Base-by-base conservation (phyloP, 2,329 filamentous ascomycete genomes). In the Clonostachys byssicola region DNA sequence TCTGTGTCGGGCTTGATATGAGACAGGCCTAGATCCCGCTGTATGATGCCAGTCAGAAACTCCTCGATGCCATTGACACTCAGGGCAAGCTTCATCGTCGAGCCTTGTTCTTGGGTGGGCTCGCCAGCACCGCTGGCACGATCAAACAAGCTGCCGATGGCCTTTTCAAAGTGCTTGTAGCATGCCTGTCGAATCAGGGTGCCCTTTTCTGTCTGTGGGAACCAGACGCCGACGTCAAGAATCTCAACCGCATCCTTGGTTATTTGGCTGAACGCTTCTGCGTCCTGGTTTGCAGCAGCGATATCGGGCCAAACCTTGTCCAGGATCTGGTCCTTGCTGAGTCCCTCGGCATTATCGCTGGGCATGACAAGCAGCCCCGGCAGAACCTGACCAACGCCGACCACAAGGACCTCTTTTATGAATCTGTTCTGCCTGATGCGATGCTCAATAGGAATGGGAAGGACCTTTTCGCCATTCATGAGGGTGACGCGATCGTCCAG, bases 151-250 rank as follows among this genome's bases (percentile, higher is more conserved):
- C 60, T 47, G 2, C 18, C 5, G 18, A 20, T 20, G 18, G 18
- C 18, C 18, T 63, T 55, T 1, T 56, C 60, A 45, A 73, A 72
- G 30, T 58, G 52, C 6, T 51, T 35, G 46, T 72, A 69, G 2
- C 69, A 64, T 20, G 66, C 62, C 1, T 64, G 61, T 5, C 72
- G 64, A 47, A 75, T 74, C 52, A 74, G 67, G 12, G 67, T 73
- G 3, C 65, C 66, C 56, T 75, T 75, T 50, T 74, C 72, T 0
- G 72, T 74, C 14, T 57, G 59, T 3, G 70, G 68, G 40, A 66
- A 71, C 23, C 61, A 57, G 4, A 62, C 52, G 16, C 60, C 58
- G 7, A 49, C 49, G 3, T 63, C 58, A 4, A 73, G 46, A 3
- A 64, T 52, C 8, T 56, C 53, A 18, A 73, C 56, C 59, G 71